These are phyloP conservation scores for Kuraishia piskuri DNA, from an alignment of 805 yeast genomes.

Conservation along the genomic window DNA sequence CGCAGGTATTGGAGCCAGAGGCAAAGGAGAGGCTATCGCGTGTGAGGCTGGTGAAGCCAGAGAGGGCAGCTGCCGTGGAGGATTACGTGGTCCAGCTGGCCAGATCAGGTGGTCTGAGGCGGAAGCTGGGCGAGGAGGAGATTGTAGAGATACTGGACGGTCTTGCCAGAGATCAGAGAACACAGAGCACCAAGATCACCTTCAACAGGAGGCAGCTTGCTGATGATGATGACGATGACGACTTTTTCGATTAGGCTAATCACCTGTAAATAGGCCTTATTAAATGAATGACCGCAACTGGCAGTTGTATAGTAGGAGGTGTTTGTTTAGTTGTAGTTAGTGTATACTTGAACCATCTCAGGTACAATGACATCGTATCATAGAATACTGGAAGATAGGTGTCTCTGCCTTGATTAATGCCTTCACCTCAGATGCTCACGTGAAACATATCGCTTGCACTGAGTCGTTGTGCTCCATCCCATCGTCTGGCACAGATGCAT, in stretches of 20 bases:
- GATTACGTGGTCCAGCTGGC: conserved; percentile 65
- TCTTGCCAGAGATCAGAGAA: conserved; percentile 60
- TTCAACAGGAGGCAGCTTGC: conserved; percentile 32
- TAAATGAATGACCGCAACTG: not conserved
- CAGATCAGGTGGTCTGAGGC: conserved; percentile 65
- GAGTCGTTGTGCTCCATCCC: too few species aligned
- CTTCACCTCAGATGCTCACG: too few species aligned
- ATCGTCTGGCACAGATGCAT: too few species aligned
- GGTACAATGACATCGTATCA: too few species aligned
- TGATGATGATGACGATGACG: conserved; percentile 11
- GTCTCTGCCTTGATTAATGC: too few species aligned
- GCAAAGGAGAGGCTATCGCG: conserved; percentile 87
- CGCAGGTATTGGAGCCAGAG: conserved; percentile 68
- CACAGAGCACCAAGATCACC: conserved; percentile 59
- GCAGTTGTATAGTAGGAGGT: too few species aligned
- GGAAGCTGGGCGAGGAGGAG: conserved; percentile 73
- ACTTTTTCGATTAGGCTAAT: conserved; percentile 6
- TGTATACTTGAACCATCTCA: too few species aligned
- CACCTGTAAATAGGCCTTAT: not conserved
- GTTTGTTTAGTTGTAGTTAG: too few species aligned
- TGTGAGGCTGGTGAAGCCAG: conserved; percentile 84
- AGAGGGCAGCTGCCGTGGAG: conserved; percentile 84
- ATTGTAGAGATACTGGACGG: conserved; percentile 79
- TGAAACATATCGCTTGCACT: too few species aligned
- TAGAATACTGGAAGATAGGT: too few species aligned